Evolutionary conservation across 2,329 filamentous ascomycete species (phyloP).

Genomic region (Cytospora piceae): DNA sequence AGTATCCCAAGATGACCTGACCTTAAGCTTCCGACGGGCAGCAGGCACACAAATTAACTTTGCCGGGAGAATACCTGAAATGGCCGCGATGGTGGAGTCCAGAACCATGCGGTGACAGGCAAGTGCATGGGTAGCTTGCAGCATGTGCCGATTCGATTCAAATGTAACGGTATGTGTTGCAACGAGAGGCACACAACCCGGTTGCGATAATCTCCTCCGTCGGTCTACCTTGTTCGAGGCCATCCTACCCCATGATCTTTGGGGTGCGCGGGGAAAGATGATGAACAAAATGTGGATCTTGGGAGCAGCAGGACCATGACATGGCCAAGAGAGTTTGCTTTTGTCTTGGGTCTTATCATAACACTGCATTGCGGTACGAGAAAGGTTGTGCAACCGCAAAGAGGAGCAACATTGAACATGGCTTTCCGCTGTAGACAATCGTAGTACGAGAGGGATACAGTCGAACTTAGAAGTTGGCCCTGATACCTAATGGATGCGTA

Average conservation of each 20-base stretch:
- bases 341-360: neutral
- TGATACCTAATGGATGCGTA: neutral
- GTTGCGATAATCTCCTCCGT: neutral
- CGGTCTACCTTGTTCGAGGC: neutral
- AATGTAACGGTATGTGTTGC: conserved; percentile 4
- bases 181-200: neutral
- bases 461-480: neutral
- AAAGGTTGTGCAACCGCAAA: neutral
- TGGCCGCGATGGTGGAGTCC: neutral
- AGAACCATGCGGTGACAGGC: neutral
- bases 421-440: neutral
- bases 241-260: neutral
- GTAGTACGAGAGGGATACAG: neutral
- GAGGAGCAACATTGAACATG: neutral
- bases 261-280: neutral
- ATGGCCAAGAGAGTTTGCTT: neutral
- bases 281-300: neutral
- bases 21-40: neutral
- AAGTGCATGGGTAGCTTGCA: conserved; percentile 23
- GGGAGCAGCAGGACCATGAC: neutral
- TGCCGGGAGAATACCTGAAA: neutral
- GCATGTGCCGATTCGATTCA: conserved; percentile 17
- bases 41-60: neutral
- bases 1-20: neutral
- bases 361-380: neutral